A percentile compares a stretch with the other conserved stretches of the same genome.
phyloP scores from a whole-genome alignment of 192 early-diverging fungal species.

The Chytriomyces sp. region DNA sequence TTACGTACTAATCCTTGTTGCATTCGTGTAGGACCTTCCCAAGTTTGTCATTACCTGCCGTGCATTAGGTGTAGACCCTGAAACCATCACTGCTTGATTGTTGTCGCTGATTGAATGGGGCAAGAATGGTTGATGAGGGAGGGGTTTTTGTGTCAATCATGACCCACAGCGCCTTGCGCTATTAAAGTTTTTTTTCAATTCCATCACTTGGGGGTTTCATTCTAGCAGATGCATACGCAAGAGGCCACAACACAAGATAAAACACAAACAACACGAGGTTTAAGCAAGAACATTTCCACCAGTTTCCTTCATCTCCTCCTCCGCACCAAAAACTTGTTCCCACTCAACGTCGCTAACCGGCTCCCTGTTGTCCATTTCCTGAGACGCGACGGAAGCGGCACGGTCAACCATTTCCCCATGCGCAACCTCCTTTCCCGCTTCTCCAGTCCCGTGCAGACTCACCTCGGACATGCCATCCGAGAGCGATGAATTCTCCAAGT shows the following conservation, averaged over 20 bases:
- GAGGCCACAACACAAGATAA: no score
- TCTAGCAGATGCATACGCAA: no score
- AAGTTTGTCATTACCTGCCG: conserved; percentile 53
- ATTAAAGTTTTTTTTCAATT: no score
- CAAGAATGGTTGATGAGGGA: no score
- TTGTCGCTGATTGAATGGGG: no score
- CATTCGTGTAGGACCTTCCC: conserved; percentile 39
- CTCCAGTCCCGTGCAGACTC: not conserved
- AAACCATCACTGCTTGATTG: conserved; percentile 41
- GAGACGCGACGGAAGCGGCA: not conserved
- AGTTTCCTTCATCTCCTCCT: not conserved
- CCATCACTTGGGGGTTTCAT: no score
- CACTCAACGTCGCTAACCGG: not conserved
- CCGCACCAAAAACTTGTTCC: not conserved
- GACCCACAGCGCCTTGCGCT: no score
- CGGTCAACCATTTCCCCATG: not conserved
- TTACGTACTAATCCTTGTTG: not conserved
- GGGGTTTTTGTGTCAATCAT: no score
- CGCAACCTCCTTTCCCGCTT: not conserved
- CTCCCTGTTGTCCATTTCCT: no score
- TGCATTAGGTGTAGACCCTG: conserved; percentile 51
- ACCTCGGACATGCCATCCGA: not conserved
- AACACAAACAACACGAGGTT: no score
- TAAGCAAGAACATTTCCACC: not conserved
- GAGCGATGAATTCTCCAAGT: not conserved